Percentiles rank a stretch among this genome's conserved stretches.
phyloP scores from a whole-genome alignment of 805 yeast species.

The Wickerhamomyces rabaulensis region DNA sequence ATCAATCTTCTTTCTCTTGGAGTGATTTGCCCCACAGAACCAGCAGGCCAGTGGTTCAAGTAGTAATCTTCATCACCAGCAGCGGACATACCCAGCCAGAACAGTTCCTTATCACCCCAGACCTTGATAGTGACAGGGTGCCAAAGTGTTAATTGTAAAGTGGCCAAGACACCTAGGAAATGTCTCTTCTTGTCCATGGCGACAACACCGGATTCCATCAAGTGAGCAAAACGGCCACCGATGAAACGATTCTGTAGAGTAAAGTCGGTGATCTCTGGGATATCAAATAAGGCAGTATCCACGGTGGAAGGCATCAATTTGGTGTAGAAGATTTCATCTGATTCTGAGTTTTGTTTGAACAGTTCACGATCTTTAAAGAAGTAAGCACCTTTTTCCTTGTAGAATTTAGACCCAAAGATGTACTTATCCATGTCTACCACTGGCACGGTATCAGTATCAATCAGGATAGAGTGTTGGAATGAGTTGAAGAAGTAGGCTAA shows the following conservation, averaged over 20 bases:
- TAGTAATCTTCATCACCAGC: conserved; percentile 49
- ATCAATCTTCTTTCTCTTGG: conserved; percentile 13
- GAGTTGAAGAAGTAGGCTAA: conserved; percentile 43
- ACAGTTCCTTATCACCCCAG: conserved; percentile 66
- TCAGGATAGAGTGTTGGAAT: conserved; percentile 42
- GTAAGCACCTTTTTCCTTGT: conserved; percentile 29
- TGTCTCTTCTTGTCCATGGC: conserved; percentile 43
- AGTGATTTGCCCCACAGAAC: conserved; percentile 46
- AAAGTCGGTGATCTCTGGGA: conserved; percentile 31
- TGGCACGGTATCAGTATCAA: conserved; percentile 49
- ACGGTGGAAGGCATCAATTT: conserved; percentile 38
- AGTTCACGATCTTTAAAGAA: conserved; percentile 45
- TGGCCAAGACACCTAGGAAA: conserved; percentile 42
- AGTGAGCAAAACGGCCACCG: conserved; percentile 32
- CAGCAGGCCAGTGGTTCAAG: conserved; percentile 51
- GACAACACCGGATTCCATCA: conserved; percentile 41
- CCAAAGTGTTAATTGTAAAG: conserved; percentile 34
- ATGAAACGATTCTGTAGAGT: conserved; percentile 35
- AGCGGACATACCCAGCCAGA: conserved; percentile 56
- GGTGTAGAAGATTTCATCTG: conserved; percentile 34
- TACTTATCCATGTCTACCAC: conserved; percentile 33
- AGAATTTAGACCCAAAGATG: conserved; percentile 28
- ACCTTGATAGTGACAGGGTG: conserved; percentile 38
- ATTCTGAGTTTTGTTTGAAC: conserved; percentile 18
- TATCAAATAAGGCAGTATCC: conserved; percentile 30